Evolutionary conservation across 2,329 filamentous ascomycete genomes (phyloP).

Genomic region (Rhynchosporium agropyri): DNA sequence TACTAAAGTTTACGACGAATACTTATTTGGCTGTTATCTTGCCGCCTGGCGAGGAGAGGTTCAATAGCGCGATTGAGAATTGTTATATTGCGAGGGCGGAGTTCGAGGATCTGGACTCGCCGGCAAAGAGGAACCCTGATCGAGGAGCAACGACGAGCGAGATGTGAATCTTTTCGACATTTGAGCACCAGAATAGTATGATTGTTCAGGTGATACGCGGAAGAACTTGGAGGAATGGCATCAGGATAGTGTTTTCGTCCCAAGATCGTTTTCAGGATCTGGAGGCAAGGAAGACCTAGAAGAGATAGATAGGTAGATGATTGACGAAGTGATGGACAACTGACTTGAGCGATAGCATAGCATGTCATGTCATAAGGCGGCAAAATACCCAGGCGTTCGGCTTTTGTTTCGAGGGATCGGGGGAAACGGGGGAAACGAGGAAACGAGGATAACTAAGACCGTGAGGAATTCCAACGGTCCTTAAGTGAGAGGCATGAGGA

Average conservation of each 20-base stretch:
- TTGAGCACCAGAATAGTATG: neutral
- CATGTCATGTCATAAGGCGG: constrained; percentile 4
- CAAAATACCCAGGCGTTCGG: constrained; percentile 14
- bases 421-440: neutral
- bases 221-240: neutral
- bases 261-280: neutral
- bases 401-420: no score
- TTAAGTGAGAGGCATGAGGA: no score
- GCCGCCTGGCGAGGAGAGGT: constrained; percentile 86
- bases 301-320: neutral
- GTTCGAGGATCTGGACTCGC: constrained; percentile 70
- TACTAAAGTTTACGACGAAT: constrained; percentile 94
- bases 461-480: neutral
- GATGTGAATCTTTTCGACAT: neutral
- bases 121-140: constrained; percentile 41
- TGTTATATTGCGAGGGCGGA: constrained; percentile 83
- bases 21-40: constrained; percentile 94
- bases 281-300: neutral
- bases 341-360: constrained; percentile 9
- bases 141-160: constrained; percentile 32
- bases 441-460: neutral
- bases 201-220: no score
- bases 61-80: constrained; percentile 89
- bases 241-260: neutral
- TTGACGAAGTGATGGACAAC: neutral